Conservation (phyloP, 495 filamentous ascomycete species). For the Astrothelium macrocarpum region DNA sequence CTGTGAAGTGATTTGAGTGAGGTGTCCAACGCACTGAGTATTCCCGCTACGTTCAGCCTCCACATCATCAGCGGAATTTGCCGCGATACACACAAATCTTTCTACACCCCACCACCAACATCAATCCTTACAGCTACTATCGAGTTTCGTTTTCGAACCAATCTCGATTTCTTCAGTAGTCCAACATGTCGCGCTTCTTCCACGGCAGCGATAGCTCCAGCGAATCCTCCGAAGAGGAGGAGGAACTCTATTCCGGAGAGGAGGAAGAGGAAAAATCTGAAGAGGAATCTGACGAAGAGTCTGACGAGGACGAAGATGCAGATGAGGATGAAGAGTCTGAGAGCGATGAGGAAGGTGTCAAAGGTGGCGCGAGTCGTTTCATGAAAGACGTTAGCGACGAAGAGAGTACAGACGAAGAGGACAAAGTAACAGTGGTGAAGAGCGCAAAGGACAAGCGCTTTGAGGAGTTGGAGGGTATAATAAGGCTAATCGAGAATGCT, state of each 20-base stretch:
- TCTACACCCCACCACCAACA: neutral
- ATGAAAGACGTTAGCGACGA: slow-evolving; percentile 55
- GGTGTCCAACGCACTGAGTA: too few species aligned
- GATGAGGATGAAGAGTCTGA: slow-evolving; percentile 32
- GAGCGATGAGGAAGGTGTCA: slow-evolving; percentile 55
- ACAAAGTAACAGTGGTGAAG: slow-evolving; percentile 73
- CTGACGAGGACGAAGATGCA: slow-evolving; percentile 21
- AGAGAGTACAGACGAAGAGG: slow-evolving; percentile 59
- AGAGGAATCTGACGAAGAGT: slow-evolving; percentile 41
- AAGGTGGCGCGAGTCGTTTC: slow-evolving; percentile 67
- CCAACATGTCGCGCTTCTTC: slow-evolving; percentile 91
- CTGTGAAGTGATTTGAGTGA: too few species aligned
- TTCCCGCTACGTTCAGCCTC: neutral
- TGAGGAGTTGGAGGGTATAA: slow-evolving; percentile 83
- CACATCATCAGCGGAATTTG: neutral
- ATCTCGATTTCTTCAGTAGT: neutral
- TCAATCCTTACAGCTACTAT: neutral
- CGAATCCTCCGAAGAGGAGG: slow-evolving; percentile 75
- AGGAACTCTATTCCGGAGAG: slow-evolving; percentile 75
- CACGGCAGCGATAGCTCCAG: slow-evolving; percentile 86
- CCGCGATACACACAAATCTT: neutral
- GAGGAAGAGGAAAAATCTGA: slow-evolving; percentile 58
- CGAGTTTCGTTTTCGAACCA: neutral
- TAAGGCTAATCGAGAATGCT: slow-evolving; percentile 87
- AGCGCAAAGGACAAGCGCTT: slow-evolving; percentile 95